Conservation (phyloP, 139 green algal genomes). For the Limnomonas spitsbergensis region DNA sequence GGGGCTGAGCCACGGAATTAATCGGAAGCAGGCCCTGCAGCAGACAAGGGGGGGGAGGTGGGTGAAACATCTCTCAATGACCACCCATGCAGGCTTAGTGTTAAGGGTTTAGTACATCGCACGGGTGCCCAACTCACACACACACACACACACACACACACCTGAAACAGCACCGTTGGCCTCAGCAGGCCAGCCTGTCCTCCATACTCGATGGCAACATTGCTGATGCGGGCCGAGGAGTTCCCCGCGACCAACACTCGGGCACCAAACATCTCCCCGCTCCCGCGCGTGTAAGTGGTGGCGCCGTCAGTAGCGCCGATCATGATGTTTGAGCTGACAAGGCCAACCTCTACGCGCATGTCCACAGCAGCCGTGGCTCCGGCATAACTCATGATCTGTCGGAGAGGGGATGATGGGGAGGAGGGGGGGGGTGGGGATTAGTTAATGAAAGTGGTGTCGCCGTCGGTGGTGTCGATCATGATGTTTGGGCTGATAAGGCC, state of each 20-base stretch:
- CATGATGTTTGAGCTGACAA: constrained; percentile 40
- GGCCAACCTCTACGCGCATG: constrained; percentile 29
- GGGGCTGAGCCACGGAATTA: too few relatives aligned
- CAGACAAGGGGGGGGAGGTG: too few relatives aligned
- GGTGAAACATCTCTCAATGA: too few relatives aligned
- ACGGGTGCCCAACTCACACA: too few relatives aligned
- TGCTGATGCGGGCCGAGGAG: constrained; percentile 16
- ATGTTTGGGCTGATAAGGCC: constrained; percentile 39
- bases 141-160: constrained; percentile 2
- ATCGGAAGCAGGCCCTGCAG: too few relatives aligned
- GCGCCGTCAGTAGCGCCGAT: constrained; percentile 15
- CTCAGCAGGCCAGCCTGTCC: constrained; percentile 27
- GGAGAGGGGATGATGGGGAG: background rate
- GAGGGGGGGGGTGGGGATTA: too few relatives aligned
- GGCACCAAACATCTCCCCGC: constrained; percentile 21
- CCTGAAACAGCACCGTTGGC: constrained; percentile 20
- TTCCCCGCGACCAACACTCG: constrained; percentile 21
- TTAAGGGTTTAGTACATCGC: too few relatives aligned
- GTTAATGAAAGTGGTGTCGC: background rate
- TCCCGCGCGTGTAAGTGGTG: background rate
- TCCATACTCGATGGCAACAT: constrained; percentile 23
- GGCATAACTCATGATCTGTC: constrained; percentile 10
- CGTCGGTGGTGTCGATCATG: constrained; percentile 10
- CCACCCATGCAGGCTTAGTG: too few relatives aligned
- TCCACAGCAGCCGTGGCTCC: constrained; percentile 9